Conservation (phyloP, 805 yeast genomes). For the Candida verbasci region DNA sequence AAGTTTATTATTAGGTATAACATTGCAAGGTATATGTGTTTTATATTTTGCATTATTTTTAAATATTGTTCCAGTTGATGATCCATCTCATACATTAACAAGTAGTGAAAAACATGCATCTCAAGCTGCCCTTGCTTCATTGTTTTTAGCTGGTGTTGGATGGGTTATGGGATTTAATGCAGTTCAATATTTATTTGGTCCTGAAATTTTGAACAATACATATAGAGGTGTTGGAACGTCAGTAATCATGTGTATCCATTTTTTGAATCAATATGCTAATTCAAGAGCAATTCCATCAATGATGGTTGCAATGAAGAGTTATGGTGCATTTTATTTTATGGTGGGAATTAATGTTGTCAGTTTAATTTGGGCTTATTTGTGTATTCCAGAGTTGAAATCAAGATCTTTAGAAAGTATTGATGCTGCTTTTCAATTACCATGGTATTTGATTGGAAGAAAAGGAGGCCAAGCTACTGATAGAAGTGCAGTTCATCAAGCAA, state of each 20-base stretch:
- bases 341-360: constrained; percentile 36
- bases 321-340: constrained; percentile 49
- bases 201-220: constrained; percentile 49
- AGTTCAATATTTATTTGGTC: constrained; percentile 46
- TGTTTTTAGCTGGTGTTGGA: constrained; percentile 46
- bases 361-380: constrained; percentile 38
- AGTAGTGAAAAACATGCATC: constrained; percentile 33
- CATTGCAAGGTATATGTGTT: constrained; percentile 38
- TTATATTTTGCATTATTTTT: constrained; percentile 45
- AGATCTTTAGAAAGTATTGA: constrained; percentile 46
- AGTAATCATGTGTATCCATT: constrained; percentile 48
- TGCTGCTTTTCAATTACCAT: constrained; percentile 45
- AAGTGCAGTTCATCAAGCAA: constrained; percentile 13
- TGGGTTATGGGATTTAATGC: constrained; percentile 57
- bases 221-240: constrained; percentile 45
- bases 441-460: constrained; percentile 53
- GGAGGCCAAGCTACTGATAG: constrained; percentile 21
- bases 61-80: constrained; percentile 36
- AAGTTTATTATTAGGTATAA: constrained; percentile 42
- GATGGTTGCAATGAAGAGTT: constrained; percentile 39
- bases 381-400: constrained; percentile 45
- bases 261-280: constrained; percentile 50
- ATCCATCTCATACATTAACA: constrained; percentile 18
- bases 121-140: constrained; percentile 43
- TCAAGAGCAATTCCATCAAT: constrained; percentile 48